Conservation (phyloP, 371 early-diverging fungal genomes). For the Fennellomyces sp. region DNA sequence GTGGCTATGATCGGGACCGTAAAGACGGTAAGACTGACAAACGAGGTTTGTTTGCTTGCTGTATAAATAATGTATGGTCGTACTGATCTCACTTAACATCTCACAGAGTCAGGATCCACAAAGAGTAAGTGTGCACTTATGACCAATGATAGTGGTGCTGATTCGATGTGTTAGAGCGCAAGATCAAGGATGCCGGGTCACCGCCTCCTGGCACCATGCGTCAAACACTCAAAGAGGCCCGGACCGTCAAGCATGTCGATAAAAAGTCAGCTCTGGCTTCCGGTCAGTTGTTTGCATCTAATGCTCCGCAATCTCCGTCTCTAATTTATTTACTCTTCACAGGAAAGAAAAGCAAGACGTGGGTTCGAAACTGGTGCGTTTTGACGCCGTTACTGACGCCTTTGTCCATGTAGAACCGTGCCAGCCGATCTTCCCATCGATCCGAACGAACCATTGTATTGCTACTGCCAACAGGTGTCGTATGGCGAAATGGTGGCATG, state of each 20-base stretch:
- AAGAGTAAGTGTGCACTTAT: conserved; percentile 11
- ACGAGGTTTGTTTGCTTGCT: conserved; percentile 24
- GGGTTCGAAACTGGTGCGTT: background rate
- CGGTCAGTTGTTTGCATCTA: conserved; percentile 8
- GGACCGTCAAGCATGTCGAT: conserved; percentile 24
- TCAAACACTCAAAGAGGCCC: conserved; percentile 32
- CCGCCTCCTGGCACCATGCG: conserved; percentile 25
- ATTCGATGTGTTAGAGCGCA: conserved; percentile 19
- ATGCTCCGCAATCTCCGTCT: too few relatives aligned
- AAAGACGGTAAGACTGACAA: conserved; percentile 39
- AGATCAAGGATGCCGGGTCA: conserved; percentile 20
- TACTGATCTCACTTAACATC: background rate
- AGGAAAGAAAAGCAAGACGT: conserved; percentile 19
- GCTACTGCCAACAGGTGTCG: conserved; percentile 93
- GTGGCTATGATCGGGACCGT: conserved; percentile 35
- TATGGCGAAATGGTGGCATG: conserved; percentile 98
- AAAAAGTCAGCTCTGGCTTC: conserved; percentile 25
- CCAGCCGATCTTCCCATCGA: conserved; percentile 82
- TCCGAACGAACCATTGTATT: conserved; percentile 95
- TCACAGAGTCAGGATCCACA: background rate
- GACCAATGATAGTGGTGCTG: too few relatives aligned
- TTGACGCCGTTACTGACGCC: too few relatives aligned
- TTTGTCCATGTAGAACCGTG: conserved; percentile 21
- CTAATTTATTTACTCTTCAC: background rate
- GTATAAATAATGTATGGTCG: background rate